Base-by-base conservation (phyloP, 768 basidiomycete genomes). In the Boletus tomentosulus region DNA sequence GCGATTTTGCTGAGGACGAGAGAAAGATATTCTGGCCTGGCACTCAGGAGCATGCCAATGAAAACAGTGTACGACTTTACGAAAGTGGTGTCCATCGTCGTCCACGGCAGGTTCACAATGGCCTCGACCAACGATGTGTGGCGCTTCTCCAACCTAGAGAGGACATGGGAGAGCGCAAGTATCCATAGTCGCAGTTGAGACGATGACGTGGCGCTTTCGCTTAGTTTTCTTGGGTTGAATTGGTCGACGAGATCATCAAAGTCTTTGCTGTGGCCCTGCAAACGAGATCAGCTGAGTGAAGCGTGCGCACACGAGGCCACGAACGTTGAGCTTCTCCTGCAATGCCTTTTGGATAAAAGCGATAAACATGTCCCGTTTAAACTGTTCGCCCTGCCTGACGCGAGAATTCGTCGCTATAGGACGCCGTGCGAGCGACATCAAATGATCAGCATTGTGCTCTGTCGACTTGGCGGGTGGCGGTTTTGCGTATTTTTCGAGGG, bases 211-310 rank as follows among this genome's bases (percentile, higher is more conserved):
- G 63, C 56, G 49, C 71, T 63, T 38, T 62, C 55, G 24, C 55
- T 31, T 0, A 77, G 61, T 19, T 78, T 74, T 57, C 77, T 74
- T 3, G 77, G 76, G 59, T 82, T 83, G 69, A 99, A 98, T 59
- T 95, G 92, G 51, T 85, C 78, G 6, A 98, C 85, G 31, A 99
- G 85, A 58, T 95, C 89, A 58, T 97, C 86, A 68, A 92, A 98
- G 16, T 86, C 78, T 46, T 86, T 84, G 53, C 77, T 76, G 53
- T 79, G 76, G 41, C 92, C 89, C 89, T 96, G 66, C 30, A 55
- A 47, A 6, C 10, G 15, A 34, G 19, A 46, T 64, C 50, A 69
- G 56, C 43, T 52, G 28, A 53, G 57, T 30, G 48, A 42, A 46
- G 34, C n/a, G 46, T 11, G 48, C 25, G 46, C 56, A 47, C 48